Conservation (phyloP, 352 stramenopile genomes). For the Blastocystis sp. region DNA sequence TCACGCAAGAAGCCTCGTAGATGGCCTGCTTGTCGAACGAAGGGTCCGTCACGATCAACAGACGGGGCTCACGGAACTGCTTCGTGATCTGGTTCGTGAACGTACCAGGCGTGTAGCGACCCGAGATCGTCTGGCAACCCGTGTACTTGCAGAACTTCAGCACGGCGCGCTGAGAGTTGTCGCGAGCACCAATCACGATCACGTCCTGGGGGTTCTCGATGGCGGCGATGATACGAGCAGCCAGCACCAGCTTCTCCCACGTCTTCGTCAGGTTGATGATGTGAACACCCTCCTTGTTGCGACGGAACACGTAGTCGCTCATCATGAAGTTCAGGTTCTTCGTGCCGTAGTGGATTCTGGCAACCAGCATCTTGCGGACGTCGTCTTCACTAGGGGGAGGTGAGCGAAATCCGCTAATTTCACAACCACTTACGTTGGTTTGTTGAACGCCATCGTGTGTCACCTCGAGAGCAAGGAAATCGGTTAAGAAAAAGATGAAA, state of each 20-base stretch:
- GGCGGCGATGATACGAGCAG: constrained; percentile 97
- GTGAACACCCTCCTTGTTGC: constrained; percentile 96
- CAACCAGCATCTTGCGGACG: constrained; percentile 99
- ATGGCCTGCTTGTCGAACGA: constrained; percentile 95
- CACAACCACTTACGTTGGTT: constrained; percentile 30
- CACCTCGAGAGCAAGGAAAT: not conserved
- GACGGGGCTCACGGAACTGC: constrained; percentile 98
- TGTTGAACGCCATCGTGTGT: constrained; percentile 46
- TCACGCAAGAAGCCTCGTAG: constrained; percentile 97
- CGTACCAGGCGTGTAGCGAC: constrained; percentile 98
- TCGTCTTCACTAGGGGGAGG: constrained; percentile 88
- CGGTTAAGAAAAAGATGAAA: not conserved
- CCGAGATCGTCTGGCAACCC: constrained; percentile 92
- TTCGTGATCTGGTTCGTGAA: constrained; percentile 99
- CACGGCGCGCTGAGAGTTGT: constrained; percentile 98
- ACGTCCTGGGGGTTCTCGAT: constrained; percentile 99
- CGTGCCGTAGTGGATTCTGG: constrained; percentile 98
- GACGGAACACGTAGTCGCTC: constrained; percentile 99
- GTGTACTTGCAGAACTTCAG: constrained; percentile 99
- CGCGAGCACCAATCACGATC: constrained; percentile 96
- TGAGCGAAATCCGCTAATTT: not conserved
- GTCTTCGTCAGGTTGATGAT: constrained; percentile 99
- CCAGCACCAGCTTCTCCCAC: constrained; percentile 99
- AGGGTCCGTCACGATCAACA: constrained; percentile 99
- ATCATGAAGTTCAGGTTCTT: constrained; percentile 98